These are phyloP conservation scores for Tricholoma flavovirens DNA, from an alignment of 768 basidiomycete species.

Conservation along the genomic window DNA sequence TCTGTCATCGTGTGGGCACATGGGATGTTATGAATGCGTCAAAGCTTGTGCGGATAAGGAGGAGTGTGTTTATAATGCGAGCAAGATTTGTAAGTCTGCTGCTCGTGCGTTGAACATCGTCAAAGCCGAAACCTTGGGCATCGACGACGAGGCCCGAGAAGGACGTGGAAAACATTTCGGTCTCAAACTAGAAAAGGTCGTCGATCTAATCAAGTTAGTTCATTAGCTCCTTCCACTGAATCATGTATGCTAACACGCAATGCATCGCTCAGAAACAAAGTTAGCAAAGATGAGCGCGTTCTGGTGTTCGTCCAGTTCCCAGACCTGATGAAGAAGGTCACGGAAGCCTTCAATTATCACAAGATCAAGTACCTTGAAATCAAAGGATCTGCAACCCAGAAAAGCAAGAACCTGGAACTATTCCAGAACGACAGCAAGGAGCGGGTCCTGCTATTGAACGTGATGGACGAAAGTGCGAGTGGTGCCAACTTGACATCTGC, in stretches of 20 bases:
- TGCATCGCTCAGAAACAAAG: conserved; percentile 41
- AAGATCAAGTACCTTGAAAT: conserved; percentile 77
- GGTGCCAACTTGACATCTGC: conserved; percentile 90
- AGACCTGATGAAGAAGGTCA: conserved; percentile 88
- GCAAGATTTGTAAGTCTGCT: conserved; percentile 70
- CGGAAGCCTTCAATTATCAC: conserved; percentile 69
- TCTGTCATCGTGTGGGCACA: conserved; percentile 89
- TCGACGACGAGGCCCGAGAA: conserved; percentile 71
- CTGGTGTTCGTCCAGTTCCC: conserved; percentile 96
- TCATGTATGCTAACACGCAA: conserved; percentile 3
- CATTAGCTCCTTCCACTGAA: background rate
- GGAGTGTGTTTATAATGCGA: conserved; percentile 71
- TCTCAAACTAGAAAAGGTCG: conserved; percentile 73
- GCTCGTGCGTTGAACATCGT: conserved; percentile 82
- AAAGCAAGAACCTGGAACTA: conserved; percentile 76
- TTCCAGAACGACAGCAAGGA: conserved; percentile 81
- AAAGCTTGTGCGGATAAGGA: conserved; percentile 65
- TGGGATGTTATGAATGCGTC: conserved; percentile 76
- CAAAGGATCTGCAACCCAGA: conserved; percentile 66
- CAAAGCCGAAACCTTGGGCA: conserved; percentile 68
- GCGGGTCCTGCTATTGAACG: conserved; percentile 80
- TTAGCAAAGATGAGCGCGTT: conserved; percentile 74
- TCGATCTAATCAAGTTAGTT: conserved; percentile 68
- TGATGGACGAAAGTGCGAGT: conserved; percentile 94
- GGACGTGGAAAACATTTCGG: conserved; percentile 75